Percentiles rank a stretch among this genome's conserved stretches.
phyloP scores from a whole-genome alignment of 2,329 filamentous ascomycete species.

The Talaromyces sp. region DNA sequence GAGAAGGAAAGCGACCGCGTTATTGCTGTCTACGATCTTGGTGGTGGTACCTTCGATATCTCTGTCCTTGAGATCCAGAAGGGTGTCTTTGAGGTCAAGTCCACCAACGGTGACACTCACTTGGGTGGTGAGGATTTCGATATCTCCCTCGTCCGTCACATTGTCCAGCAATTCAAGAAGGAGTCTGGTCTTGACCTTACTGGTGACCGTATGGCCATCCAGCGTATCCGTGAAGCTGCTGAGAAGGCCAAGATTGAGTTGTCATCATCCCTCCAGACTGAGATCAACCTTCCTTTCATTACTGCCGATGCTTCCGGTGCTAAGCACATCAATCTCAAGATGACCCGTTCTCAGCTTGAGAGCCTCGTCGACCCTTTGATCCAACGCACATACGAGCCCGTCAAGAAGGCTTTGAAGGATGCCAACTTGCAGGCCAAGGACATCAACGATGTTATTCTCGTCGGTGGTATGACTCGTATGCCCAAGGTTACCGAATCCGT shows the following conservation, averaged over 20 bases:
- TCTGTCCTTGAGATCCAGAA: conserved; percentile 96
- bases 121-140: conserved; percentile 98
- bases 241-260: conserved; percentile 99
- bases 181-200: conserved; percentile 88
- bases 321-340: conserved; percentile 97
- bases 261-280: conserved; percentile 89
- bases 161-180: conserved; percentile 95
- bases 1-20: conserved; percentile 90
- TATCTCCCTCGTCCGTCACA: conserved; percentile 86
- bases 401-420: conserved; percentile 95
- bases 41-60: conserved; percentile 99
- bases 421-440: conserved; percentile 86
- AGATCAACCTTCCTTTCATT: conserved; percentile 98
- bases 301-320: conserved; percentile 92
- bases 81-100: conserved; percentile 98
- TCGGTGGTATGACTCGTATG: conserved; percentile 99
- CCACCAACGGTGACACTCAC: conserved; percentile 97
- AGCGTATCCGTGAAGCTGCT: conserved; percentile 96
- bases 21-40: conserved; percentile 94
- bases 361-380: conserved; percentile 88
- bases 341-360: conserved; percentile 89
- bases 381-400: conserved; percentile 79
- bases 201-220: conserved; percentile 93
- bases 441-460: conserved; percentile 95
- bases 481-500: conserved; percentile 95